Base-by-base conservation (phyloP, 805 yeast species). In the Suhomyces canberraensis region DNA sequence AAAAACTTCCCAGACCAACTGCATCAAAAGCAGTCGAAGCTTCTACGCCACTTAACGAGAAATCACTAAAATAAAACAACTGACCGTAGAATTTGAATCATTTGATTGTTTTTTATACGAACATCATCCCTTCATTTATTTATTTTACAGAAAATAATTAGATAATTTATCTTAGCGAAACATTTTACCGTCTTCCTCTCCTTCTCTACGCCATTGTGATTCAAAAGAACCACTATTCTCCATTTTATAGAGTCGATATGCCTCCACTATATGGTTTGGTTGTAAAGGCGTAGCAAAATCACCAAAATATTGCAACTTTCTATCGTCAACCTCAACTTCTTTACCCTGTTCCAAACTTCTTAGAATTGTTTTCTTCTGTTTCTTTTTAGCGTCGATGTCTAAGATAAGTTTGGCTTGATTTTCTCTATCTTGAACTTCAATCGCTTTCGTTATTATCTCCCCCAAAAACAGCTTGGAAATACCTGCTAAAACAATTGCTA, bases 381-480 rank as follows among this genome's bases (percentile, higher is more conserved):
- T 58, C 51, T 74, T 76, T 50, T 75, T 68, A 4, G 42, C 54
- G 14, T 64, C 69, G 5, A 67, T 56, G 28, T 63, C 71, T 25
- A 44, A 31, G 1, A 59, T 58, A 16, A 69, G 49, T 39, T 59
- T 59, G 0, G 67, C 65, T 60, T 74, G 69, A 49, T 68, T 60
- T 49, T 76, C 75, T 39, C 75, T 67, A 37, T 73, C 66, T 52
- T 86, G 90, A 1, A 85, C 78, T 35, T 78, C 83, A 43, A 81
- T 71, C 0, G 96, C 95, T 50, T 78, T 71, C 44, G 90, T 95
- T 9, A 90, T 83, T 13, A 90, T 75, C 49, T 90, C 97, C 9
- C 96, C 95, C n/a, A 89, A 74, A 55, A 86, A 81, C 48, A 87
- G 84, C 55, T 90, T 90, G 2, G 95, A 84, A 37, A 88, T 74